Evolutionary conservation across 495 filamentous ascomycete genomes (phyloP), one percentile per base, ranked within the genome.

Genomic region (Talaromyces wortmannii): DNA sequence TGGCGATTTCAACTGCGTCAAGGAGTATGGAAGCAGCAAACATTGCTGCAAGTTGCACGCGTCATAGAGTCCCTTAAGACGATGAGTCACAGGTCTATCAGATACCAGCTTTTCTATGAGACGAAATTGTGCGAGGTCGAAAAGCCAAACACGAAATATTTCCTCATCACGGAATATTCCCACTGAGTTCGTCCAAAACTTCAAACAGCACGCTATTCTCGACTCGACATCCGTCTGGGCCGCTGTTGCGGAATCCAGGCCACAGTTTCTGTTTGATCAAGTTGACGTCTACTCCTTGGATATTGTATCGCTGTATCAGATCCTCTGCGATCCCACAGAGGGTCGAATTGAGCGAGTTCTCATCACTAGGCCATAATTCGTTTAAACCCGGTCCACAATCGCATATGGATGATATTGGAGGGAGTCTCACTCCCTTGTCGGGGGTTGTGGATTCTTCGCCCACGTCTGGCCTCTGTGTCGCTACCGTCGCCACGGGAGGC

Each of bases 161-260:
- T 13, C 36, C 5, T 40, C 36, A 10, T 13, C 1, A 40, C 8
- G 52, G 16, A 44, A 33, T 42, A 52, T 64, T 53, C 48, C 64
- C 61, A 59, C 72, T 77, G 31, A 74, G 73, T 48, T 77, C 73
- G 59, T 75, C 72, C 57, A 77, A 45, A 42, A 77, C 68, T 56
- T 74, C 67, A 44, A 77, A 75, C 15, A 77, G 50, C 12, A 75
- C 48, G 18, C 72, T 66, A 49, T 75, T 77, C 45, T 71, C 67
- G 7, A 77, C 73, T 51, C 73, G 65, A 58, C 72, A 77, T 30
- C 68, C 72, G 57, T 70, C 67, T 30, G 61, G 40, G 7, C 55
- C 45, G 31, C 68, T 63, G 31, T 62, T 62, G 31, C 61, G 61
- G 56, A 75, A 75, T 0, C 73, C 72, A 30, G 67, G 55, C 58